Percentiles rank a stretch among this genome's conserved stretches.
Evolutionary conservation across 2,329 filamentous ascomycete species (phyloP).

Genomic region (Colletotrichum destructivum): DNA sequence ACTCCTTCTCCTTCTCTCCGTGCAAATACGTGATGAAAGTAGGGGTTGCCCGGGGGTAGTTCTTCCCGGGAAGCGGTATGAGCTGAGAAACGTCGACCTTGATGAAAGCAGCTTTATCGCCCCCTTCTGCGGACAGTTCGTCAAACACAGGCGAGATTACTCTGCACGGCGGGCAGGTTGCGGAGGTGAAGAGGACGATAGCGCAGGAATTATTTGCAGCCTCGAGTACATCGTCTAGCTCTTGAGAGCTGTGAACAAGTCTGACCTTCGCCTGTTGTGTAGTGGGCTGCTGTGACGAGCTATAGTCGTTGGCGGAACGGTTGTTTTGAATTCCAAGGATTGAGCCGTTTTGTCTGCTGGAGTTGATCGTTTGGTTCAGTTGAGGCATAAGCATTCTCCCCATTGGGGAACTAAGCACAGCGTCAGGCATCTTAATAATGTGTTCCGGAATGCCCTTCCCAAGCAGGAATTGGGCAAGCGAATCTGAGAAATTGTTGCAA

Average conservation of each 20-base stretch:
- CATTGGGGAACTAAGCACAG: conserved; percentile 88
- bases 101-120: conserved; percentile 78
- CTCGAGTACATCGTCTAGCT: conserved; percentile 73
- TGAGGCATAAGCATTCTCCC: conserved; percentile 90
- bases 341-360: conserved; percentile 65
- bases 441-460: conserved; percentile 90
- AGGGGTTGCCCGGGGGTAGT: conserved; percentile 82
- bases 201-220: conserved; percentile 78
- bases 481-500: conserved; percentile 98
- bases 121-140: conserved; percentile 81
- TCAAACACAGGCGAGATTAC: conserved; percentile 86
- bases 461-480: conserved; percentile 89
- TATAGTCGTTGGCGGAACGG: conserved; percentile 43
- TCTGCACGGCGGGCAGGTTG: conserved; percentile 89
- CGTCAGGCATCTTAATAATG: conserved; percentile 87
- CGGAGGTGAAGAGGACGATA: conserved; percentile 92
- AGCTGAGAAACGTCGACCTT: conserved; percentile 85
- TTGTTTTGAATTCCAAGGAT: conserved; percentile 66
- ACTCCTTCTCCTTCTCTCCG: conserved; percentile 82
- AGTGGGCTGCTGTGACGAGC: conserved; percentile 45
- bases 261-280: conserved; percentile 63
- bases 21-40: conserved; percentile 90
- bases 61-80: conserved; percentile 57
- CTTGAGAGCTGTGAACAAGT: conserved; percentile 70
- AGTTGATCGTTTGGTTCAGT: conserved; percentile 65